Evolutionary conservation across 352 stramenopile genomes (phyloP).

Genomic region (Phytophthora nicotianae): DNA sequence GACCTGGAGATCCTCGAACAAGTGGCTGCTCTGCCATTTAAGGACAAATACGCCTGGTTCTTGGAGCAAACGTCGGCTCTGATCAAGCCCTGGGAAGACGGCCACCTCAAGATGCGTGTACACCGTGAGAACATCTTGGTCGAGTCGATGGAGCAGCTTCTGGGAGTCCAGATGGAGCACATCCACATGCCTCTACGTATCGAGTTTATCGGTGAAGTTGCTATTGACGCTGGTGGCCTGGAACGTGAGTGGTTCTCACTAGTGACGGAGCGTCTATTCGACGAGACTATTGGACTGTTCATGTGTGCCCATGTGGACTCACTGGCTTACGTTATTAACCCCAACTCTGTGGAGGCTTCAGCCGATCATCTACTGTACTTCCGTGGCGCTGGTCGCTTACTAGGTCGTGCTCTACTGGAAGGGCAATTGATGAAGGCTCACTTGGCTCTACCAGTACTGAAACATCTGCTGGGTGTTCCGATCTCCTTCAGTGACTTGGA

Average conservation of each 20-base stretch:
- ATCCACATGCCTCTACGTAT: slow-evolving; percentile 89
- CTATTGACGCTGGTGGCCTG: slow-evolving; percentile 89
- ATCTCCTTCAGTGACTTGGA: slow-evolving; percentile 92
- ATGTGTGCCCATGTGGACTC: slow-evolving; percentile 85
- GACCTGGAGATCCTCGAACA: slow-evolving; percentile 88
- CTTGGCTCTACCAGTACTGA: slow-evolving; percentile 85
- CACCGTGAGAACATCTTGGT: slow-evolving; percentile 86
- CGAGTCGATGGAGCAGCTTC: slow-evolving; percentile 85
- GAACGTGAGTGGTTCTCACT: slow-evolving; percentile 91
- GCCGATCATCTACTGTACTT: slow-evolving; percentile 98
- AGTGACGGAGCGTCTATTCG: slow-evolving; percentile 86
- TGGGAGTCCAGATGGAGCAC: slow-evolving; percentile 86
- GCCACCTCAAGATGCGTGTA: slow-evolving; percentile 85
- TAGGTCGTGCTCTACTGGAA: slow-evolving; percentile 97
- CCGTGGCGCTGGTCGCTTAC: slow-evolving; percentile 92
- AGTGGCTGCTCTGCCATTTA: slow-evolving; percentile 83
- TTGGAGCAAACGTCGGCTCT: slow-evolving; percentile 82
- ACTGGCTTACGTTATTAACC: slow-evolving; percentile 83
- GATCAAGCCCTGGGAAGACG: slow-evolving; percentile 87
- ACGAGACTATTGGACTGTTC: slow-evolving; percentile 88
- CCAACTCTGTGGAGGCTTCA: slow-evolving; percentile 80
- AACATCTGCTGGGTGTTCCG: slow-evolving; percentile 81
- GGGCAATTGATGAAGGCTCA: slow-evolving; percentile 92
- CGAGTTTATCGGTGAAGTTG: slow-evolving; percentile 89
- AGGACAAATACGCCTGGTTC: slow-evolving; percentile 91